These are phyloP conservation scores for Antitrichia curtipendula DNA, from an alignment of 225 moss, liverwort and hornwort genomes.

Conservation along the genomic window DNA sequence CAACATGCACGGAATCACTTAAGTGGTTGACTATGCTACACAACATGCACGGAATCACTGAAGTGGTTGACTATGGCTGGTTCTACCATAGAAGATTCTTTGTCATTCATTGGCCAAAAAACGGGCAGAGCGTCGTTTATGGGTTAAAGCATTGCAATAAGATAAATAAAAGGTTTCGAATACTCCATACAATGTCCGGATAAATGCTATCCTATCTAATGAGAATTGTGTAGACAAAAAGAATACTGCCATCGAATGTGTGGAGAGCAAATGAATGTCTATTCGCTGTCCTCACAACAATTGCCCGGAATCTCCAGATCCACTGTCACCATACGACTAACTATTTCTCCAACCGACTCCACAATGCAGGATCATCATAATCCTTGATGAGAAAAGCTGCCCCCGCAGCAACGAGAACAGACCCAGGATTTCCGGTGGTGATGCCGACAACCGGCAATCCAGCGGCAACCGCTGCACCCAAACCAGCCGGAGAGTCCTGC, in stretches of 20 bases:
- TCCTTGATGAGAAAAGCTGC: constrained; percentile 62
- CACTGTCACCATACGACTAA: not conserved
- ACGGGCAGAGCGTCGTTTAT: too few species aligned
- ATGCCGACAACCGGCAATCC: constrained; percentile 71
- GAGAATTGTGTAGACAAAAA: not conserved
- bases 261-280: not conserved
- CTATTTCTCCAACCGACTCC: constrained; percentile 43
- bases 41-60: too few species aligned
- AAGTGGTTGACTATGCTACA: too few species aligned
- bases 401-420: constrained; percentile 52
- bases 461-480: constrained; percentile 66
- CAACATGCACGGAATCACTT: too few species aligned
- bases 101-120: too few species aligned
- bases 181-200: not conserved
- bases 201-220: not conserved
- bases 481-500: constrained; percentile 84
- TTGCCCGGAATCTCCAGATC: not conserved
- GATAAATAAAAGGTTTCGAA: not conserved
- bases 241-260: not conserved
- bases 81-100: too few species aligned
- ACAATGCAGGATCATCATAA: constrained; percentile 57
- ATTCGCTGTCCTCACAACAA: not conserved
- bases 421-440: constrained; percentile 61
- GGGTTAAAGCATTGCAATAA: not conserved
- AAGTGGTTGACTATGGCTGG: too few species aligned